Conservation (phyloP, 345 rosid species). For the Geranium brycei region DNA sequence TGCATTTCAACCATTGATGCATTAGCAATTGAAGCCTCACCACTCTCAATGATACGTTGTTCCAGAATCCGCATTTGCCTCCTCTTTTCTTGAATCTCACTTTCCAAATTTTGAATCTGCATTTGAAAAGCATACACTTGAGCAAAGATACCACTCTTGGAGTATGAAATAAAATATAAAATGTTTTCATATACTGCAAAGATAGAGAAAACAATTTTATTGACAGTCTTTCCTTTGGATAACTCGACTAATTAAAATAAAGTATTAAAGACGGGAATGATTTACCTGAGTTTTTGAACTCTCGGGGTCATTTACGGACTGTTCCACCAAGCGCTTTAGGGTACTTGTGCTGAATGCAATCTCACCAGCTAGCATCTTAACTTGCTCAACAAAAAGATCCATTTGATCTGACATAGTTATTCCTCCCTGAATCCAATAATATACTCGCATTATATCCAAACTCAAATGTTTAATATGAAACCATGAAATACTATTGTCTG, state of each 20-base stretch:
- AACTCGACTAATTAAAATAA: not conserved
- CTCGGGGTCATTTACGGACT: constrained; percentile 77
- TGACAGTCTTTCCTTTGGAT: too few relatives aligned
- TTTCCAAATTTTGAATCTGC: constrained; percentile 74
- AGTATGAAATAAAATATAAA: not conserved
- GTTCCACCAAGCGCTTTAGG: constrained; percentile 86
- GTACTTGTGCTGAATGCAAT: constrained; percentile 89
- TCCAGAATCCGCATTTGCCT: constrained; percentile 81
- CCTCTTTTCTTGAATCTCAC: constrained; percentile 78
- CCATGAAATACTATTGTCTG: too few relatives aligned
- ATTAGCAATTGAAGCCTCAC: constrained; percentile 88
- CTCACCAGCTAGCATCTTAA: constrained; percentile 98
- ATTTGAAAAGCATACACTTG: constrained; percentile 8
- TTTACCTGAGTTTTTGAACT: constrained; percentile 66
- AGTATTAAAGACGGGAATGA: not conserved
- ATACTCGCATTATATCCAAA: not conserved
- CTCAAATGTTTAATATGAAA: not conserved
- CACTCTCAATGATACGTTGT: constrained; percentile 77
- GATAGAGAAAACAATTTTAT: too few relatives aligned
- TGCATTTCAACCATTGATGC: constrained; percentile 92
- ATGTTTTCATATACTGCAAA: too few relatives aligned
- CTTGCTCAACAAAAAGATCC: constrained; percentile 96
- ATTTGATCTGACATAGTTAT: constrained; percentile 72
- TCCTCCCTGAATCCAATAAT: constrained; percentile 39
- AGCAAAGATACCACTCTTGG: not conserved